Base-by-base conservation (phyloP, 805 yeast species). In the Saturnispora zaruensis region DNA sequence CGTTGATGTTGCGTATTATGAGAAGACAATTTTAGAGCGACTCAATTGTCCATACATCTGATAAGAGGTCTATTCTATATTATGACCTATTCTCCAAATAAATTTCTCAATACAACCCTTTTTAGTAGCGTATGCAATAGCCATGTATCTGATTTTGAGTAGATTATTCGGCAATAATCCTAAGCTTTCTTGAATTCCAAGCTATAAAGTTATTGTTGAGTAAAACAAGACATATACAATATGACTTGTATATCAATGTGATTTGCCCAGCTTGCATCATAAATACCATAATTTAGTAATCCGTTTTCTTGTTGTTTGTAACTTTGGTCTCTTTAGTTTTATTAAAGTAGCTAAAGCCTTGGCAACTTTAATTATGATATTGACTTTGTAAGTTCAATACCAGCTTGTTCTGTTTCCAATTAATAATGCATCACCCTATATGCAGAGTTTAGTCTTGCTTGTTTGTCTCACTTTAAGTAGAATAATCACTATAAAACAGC, bases 101-200 rank as follows among this genome's bases (percentile, higher is more conserved):
- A 28, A 28, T 28, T 28, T 28, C 32, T 28, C 8, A 28, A 28
- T 28, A 28, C 32, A 28, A 8, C 32, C 32, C 32, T 28, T 28
- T 34, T 30, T 34, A 6, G 38, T 13, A 16, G 18, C 38, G n/a
- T 34, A n/a, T 14, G 18, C 6, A 8, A 34, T 34, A 14, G 38
- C 37, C 25, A 25, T 44, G 16, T 44, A 44, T 44, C 46, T 9
- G 23, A 7, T 44, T 45, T 44, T 14, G n/a, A n/a, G 44, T 30
- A 6, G 24, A 36, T 8, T 36, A 37, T 14, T 34, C 4, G 4
- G 43, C 41, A 6, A 38, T 42, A 14, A 7, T 6, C n/a, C 24
- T 28, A 9, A 28, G 2, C n/a, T n/a, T n/a, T n/a, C n/a, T n/a
- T 28, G 32, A 3, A 28, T 28, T 28, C 32, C 32, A 28, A 28